Base-by-base conservation (phyloP, 805 yeast genomes). In the Pichia heedii region DNA sequence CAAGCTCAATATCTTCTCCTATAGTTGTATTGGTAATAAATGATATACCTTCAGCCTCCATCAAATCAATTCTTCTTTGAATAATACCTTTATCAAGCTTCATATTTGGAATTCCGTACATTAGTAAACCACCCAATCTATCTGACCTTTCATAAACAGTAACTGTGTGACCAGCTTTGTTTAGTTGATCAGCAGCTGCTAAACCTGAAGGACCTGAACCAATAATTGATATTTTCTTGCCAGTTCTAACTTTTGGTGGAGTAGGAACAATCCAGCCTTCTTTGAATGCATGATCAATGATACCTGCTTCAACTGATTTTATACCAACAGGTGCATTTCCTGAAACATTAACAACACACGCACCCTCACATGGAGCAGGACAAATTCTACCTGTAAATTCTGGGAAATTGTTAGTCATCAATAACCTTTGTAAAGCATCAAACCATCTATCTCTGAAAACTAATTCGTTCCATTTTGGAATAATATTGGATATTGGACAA, bases 51-150 rank as follows among this genome's bases (percentile, higher is more conserved):
- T 90, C 96, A 37, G 86, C 95, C 26, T 74, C 84, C 73, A 90
- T 69, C 62, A 93, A 71, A 60, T 90, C 94, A 45, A 93, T 75
- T 73, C 97, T 87, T 62, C 97, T 80, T 70, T 87, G 84, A 47
- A 90, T 96, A 60, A 93, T 77, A 21, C 81, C 71, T 73, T 90
- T 90, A 67, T 90, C 98, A 55, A 90, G 74, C 71, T 90, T 90
- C 98, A 90, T 90, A 73, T 90, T 90, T 54, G 98, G 98, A 67
- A 90, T 90, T 77, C 98, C 98, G 65, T 90, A 90, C 97, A 93
- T 93, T 69, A 90, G 67, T 61, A 90, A 73, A 45, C 98, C 98
- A 73, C 98, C 98, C 39, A 90, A 84, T 64, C 97, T 79, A 68
- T 93, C 97, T 41, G 89, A 73, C 62, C 97, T 79, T 69, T 90